Percentiles rank a stretch among this genome's conserved stretches.
Evolutionary conservation across 345 rosid species (phyloP).

Genomic region (Bruguiera parviflora): DNA sequence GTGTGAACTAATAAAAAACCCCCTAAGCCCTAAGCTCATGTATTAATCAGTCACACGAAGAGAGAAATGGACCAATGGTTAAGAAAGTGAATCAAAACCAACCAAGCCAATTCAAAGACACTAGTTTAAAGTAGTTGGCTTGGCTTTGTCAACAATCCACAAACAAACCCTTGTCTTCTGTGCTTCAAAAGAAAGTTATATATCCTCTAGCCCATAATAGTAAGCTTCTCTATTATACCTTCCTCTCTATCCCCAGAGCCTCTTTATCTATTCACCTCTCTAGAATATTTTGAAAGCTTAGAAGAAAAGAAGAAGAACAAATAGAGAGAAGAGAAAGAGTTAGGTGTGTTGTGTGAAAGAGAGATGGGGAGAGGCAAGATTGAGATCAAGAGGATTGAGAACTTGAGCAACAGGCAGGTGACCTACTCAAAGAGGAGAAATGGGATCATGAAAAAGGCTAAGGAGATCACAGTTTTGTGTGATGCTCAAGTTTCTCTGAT

Average conservation of each 20-base stretch:
- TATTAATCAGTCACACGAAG: constrained; percentile 1
- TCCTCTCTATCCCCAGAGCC: not conserved
- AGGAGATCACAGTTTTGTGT: constrained; percentile 58
- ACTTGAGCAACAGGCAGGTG: constrained; percentile 69
- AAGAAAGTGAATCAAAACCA: constrained; percentile 29
- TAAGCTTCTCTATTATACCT: constrained; percentile 29
- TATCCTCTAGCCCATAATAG: constrained; percentile 46
- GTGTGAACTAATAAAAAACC: not conserved
- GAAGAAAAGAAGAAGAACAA: constrained; percentile 15
- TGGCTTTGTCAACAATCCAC: constrained; percentile 38
- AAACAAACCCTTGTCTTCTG: constrained; percentile 49
- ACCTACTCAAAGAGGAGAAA: constrained; percentile 71
- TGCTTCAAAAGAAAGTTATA: constrained; percentile 47
- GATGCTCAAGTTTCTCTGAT: constrained; percentile 80
- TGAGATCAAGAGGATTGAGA: constrained; percentile 82
- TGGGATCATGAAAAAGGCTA: constrained; percentile 73
- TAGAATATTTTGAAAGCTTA: constrained; percentile 11
- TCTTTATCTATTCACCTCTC: not conserved
- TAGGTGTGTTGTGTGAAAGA: not conserved
- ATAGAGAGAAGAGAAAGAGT: constrained; percentile 2
- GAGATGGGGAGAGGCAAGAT: constrained; percentile 77
- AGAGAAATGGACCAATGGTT: constrained; percentile 30
- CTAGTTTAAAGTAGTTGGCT: constrained; percentile 29
- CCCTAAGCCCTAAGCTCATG: not conserved
- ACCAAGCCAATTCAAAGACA: constrained; percentile 17